Conservation (phyloP, 2,329 filamentous ascomycete species). For the Xylariaceae sp. region DNA sequence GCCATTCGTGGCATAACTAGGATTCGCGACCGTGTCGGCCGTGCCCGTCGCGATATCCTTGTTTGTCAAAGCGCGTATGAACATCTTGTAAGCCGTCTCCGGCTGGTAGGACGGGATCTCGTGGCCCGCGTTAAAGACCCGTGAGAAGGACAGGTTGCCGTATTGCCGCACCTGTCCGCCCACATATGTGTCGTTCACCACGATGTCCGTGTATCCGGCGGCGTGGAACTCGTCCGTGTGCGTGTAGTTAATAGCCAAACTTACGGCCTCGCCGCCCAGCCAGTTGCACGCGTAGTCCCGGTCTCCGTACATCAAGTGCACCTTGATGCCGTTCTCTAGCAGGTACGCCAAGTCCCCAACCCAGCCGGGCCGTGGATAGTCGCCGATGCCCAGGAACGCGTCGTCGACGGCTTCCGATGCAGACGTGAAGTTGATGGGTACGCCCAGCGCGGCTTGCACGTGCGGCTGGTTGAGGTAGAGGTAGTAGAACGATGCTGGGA, state of each 20-base stretch:
- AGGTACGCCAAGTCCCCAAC: conserved; percentile 58
- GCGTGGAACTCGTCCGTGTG: conserved; percentile 50
- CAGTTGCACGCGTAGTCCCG: conserved; percentile 64
- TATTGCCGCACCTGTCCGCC: conserved; percentile 74
- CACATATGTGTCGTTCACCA: conserved; percentile 65
- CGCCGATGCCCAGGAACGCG: conserved; percentile 50
- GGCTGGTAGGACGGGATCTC: conserved; percentile 62
- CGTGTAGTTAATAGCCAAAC: conserved; percentile 55
- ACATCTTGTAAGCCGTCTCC: conserved; percentile 55
- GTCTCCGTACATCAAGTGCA: conserved; percentile 64
- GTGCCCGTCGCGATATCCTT: conserved; percentile 58
- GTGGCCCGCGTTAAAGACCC: conserved; percentile 65
- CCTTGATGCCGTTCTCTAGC: conserved; percentile 63
- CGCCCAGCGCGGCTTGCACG: conserved; percentile 64
- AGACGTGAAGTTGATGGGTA: conserved; percentile 64
- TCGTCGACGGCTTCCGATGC: conserved; percentile 50
- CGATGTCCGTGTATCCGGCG: conserved; percentile 70
- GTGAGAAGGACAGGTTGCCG: conserved; percentile 69
- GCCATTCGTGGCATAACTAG: conserved; percentile 44
- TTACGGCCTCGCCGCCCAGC: conserved; percentile 61
- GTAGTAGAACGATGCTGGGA: conserved; percentile 58
- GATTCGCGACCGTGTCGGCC: conserved; percentile 56
- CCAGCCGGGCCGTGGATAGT: conserved; percentile 44
- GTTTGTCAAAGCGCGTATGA: conserved; percentile 58
- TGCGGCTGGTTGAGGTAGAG: conserved; percentile 64